Conservation (phyloP, 2,329 filamentous ascomycete genomes). For the Fusarium algeriense region DNA sequence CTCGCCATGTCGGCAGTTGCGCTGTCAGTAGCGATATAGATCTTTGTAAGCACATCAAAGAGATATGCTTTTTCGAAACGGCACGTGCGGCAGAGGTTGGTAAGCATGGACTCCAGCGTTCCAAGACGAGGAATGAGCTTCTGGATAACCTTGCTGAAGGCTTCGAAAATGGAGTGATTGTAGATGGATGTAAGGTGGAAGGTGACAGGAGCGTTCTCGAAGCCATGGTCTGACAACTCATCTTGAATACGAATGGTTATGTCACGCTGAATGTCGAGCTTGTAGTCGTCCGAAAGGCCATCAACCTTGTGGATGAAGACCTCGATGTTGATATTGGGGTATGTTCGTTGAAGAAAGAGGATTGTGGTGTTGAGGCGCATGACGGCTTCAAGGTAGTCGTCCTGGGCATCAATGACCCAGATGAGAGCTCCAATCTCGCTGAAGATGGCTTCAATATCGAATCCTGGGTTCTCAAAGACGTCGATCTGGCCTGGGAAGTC, state of each 20-base stretch:
- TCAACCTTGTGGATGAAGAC: slow-evolving; percentile 99
- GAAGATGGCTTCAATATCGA: slow-evolving; percentile 94
- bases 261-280: slow-evolving; percentile 94
- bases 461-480: slow-evolving; percentile 85
- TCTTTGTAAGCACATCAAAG: slow-evolving; percentile 97
- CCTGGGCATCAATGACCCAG: slow-evolving; percentile 98
- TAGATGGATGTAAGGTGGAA: slow-evolving; percentile 99
- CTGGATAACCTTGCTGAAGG: slow-evolving; percentile 98
- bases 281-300: slow-evolving; percentile 96
- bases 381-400: slow-evolving; percentile 95
- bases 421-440: slow-evolving; percentile 93
- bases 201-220: slow-evolving; percentile 92
- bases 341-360: slow-evolving; percentile 86
- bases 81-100: slow-evolving; percentile 91
- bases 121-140: slow-evolving; percentile 95
- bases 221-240: slow-evolving; percentile 91
- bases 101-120: slow-evolving; percentile 92
- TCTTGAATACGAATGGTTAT: slow-evolving; percentile 97
- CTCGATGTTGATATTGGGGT: slow-evolving; percentile 95
- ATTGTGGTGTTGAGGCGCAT: slow-evolving; percentile 89
- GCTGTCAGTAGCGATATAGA: slow-evolving; percentile 97
- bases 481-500: slow-evolving; percentile 97
- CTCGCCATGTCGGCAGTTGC: slow-evolving; percentile 93
- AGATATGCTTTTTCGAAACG: slow-evolving; percentile 98
- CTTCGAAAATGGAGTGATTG: slow-evolving; percentile 98